Conservation (phyloP, 2,329 filamentous ascomycete genomes). For the Claviceps citrina region DNA sequence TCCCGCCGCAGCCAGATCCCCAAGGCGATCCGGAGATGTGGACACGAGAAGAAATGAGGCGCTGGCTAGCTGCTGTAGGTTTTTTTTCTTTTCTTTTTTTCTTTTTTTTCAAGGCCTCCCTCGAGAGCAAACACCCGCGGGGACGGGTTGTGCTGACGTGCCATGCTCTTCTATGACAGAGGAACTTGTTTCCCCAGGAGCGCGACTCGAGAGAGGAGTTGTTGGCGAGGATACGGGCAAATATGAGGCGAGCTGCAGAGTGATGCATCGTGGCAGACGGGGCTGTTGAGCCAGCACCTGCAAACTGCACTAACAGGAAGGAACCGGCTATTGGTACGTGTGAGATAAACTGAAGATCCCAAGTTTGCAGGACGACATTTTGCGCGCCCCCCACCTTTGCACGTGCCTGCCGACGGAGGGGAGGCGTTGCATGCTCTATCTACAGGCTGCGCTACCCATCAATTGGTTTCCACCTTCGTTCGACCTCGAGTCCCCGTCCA, state of each 20-base stretch:
- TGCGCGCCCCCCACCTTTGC: neutral
- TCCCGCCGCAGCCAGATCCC: conserved; percentile 62
- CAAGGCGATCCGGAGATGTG: conserved; percentile 55
- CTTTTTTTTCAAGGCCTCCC: too few species aligned
- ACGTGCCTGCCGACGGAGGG: neutral
- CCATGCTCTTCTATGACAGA: conserved; percentile 14
- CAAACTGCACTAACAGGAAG: neutral
- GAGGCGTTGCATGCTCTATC: too few species aligned
- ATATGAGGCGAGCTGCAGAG: conserved; percentile 27
- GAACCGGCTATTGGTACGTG: too few species aligned
- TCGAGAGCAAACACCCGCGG: too few species aligned
- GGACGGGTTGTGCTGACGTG: neutral
- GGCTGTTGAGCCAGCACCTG: too few species aligned
- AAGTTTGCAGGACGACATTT: neutral
- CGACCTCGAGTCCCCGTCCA: too few species aligned
- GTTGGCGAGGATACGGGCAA: conserved; percentile 30
- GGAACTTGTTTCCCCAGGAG: conserved; percentile 30
- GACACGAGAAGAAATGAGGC: conserved; percentile 63
- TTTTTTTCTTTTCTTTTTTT: neutral
- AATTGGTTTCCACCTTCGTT: too few species aligned
- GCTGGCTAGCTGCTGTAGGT: conserved; percentile 70
- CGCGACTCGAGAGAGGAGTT: conserved; percentile 30
- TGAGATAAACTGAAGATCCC: too few species aligned
- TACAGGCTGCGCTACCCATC: too few species aligned
- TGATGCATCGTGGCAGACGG: neutral